These are phyloP conservation scores for Leucosporidium creatinivorum DNA, from an alignment of 768 basidiomycete species.

Conservation along the genomic window DNA sequence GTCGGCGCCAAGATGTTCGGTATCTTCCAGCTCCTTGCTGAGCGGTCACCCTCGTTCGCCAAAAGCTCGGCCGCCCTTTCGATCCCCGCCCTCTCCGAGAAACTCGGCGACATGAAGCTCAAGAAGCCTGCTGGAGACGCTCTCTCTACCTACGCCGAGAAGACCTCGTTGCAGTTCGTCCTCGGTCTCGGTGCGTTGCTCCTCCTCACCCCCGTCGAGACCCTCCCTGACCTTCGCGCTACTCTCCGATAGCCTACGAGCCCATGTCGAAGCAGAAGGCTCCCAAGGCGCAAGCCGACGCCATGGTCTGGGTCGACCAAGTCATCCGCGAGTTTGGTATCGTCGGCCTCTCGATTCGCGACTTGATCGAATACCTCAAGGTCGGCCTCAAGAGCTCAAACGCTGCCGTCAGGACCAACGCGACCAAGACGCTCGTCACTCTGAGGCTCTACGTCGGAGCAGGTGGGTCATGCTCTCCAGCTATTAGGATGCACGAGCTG, in stretches of 20 bases:
- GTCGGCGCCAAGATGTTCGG: constrained; percentile 85
- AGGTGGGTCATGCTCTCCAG: constrained; percentile 48
- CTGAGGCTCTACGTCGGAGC: constrained; percentile 85
- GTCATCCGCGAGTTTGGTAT: constrained; percentile 87
- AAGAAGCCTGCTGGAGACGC: constrained; percentile 94
- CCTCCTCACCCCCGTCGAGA: background rate
- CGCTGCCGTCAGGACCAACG: constrained; percentile 82
- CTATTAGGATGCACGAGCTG: constrained; percentile 20
- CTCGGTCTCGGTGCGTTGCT: constrained; percentile 68
- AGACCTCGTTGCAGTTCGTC: constrained; percentile 88
- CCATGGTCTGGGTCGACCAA: constrained; percentile 77
- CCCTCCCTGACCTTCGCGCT: background rate
- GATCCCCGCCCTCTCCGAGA: constrained; percentile 77
- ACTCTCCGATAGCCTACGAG: constrained; percentile 64
- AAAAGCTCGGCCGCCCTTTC: constrained; percentile 74
- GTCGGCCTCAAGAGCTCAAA: constrained; percentile 82
- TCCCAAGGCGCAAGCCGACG: constrained; percentile 90
- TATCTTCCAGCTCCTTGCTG: constrained; percentile 64
- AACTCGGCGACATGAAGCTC: constrained; percentile 89
- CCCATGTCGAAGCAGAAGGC: constrained; percentile 92
- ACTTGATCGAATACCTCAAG: constrained; percentile 86
- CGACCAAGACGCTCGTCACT: constrained; percentile 85
- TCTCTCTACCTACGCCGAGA: constrained; percentile 75
- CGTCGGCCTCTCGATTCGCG: constrained; percentile 65
- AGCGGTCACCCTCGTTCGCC: constrained; percentile 73